phyloP scores from a whole-genome alignment of 2,329 filamentous ascomycete genomes.

The Monascus ruber region DNA sequence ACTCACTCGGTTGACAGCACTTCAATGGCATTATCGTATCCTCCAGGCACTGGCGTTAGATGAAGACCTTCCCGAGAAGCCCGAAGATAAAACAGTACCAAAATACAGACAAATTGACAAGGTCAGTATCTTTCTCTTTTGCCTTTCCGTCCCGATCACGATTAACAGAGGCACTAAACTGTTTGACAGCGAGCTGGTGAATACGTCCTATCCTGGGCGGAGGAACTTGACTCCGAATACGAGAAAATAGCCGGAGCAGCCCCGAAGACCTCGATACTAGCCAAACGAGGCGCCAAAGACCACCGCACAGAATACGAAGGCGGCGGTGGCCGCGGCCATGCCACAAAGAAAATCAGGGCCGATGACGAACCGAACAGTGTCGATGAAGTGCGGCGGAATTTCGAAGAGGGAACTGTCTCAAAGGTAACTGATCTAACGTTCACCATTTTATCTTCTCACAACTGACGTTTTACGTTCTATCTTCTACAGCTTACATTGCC shows the following conservation, averaged over 20 bases:
- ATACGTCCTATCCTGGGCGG: conserved; percentile 67
- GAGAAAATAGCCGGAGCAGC: conserved; percentile 30
- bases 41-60: conserved; percentile 83
- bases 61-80: conserved; percentile 68
- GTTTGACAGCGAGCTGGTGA: conserved; percentile 54
- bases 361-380: conserved; percentile 15
- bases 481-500: conserved; percentile 33
- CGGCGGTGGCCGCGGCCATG: conserved; percentile 10
- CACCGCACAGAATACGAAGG: conserved; percentile 13
- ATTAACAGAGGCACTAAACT: background rate
- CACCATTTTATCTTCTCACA: background rate
- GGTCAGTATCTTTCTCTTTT: conserved; percentile 14
- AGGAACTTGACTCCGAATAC: conserved; percentile 51
- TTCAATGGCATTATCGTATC: conserved; percentile 97
- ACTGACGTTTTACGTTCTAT: conserved; percentile 2
- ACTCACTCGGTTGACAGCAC: conserved; percentile 31
- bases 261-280: conserved; percentile 33
- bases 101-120: conserved; percentile 83
- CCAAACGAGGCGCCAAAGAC: conserved; percentile 34
- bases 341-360: conserved; percentile 37
- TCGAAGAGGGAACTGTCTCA: conserved; percentile 32
- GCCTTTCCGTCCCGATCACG: background rate
- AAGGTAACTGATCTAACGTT: conserved; percentile 18
- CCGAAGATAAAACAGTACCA: conserved; percentile 70
- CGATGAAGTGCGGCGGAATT: conserved; percentile 29